Evolutionary conservation across 768 basidiomycete species (phyloP), one percentile per base, ranked within the genome.

Genomic region (Suillus subluteus): DNA sequence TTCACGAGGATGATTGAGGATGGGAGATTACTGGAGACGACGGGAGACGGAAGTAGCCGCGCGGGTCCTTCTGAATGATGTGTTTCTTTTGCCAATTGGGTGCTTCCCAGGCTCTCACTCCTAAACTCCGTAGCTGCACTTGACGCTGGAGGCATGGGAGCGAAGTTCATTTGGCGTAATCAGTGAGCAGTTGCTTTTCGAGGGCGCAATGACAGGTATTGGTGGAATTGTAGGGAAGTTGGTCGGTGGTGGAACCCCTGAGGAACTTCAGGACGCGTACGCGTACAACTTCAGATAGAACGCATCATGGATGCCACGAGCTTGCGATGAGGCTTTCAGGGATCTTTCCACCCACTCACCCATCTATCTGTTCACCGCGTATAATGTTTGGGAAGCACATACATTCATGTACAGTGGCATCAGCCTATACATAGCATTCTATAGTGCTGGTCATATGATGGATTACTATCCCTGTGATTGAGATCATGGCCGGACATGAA

Each of bases 111-210:
- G 32, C 32, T 35, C n/a, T 63, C 40, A 63, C 67, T 69, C 62
- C 69, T 43, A 38, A 62, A 58, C 63, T 58, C 50, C 65, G 52
- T 4, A 94, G 91, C 86, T 70, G 91, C 85, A 23, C 75, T 94
- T 32, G 91, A 92, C 61, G 89, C 91, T 38, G 82, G 88, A 69
- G 91, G 91, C 3, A 67, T 80, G 30, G 80, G 87, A 58, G 90
- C 89, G 13, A 80, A 80, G 63, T 76, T 81, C 40, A 77, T 91
- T 12, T 94, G 89, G 88, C 91, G 92, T 23, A 78, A 81, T 46
- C 92, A 94, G 75, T 94, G 90, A 87, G 26, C 83, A 80, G 38
- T 74, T 91, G n/a, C 73, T 94, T 15, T 87, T 92, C 68, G 84
- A 88, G 62, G 88, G 88, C 12, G 80, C 86, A 50, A 91, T 86